These are phyloP conservation scores for Cytospora leucostoma DNA, from an alignment of 2,329 filamentous ascomycete species.

Conservation along the genomic window DNA sequence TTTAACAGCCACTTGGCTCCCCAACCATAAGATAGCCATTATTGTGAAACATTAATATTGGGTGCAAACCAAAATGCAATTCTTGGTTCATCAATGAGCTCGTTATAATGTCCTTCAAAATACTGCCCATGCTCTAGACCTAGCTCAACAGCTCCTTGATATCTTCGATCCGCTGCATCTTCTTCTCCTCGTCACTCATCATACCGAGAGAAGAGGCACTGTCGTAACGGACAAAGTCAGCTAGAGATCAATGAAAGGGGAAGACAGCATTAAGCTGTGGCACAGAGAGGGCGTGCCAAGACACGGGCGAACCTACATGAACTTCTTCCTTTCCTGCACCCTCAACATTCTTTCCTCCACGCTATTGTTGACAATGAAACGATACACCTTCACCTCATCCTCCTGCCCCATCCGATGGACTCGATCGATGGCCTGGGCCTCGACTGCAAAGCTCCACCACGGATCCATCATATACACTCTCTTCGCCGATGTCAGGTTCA, in stretches of 20 bases:
- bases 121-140: background rate
- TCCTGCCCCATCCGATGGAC: conserved; percentile 97
- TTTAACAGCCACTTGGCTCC: background rate
- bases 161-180: conserved; percentile 85
- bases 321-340: conserved; percentile 95
- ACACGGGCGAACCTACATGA: conserved; percentile 66
- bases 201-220: conserved; percentile 94
- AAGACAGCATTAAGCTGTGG: background rate
- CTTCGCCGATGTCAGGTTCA: conserved; percentile 88
- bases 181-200: conserved; percentile 94
- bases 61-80: background rate
- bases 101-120: background rate
- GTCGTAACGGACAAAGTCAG: conserved; percentile 32
- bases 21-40: background rate
- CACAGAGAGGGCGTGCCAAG: background rate
- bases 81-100: background rate
- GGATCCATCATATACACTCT: conserved; percentile 99
- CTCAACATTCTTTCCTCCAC: conserved; percentile 94
- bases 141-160: conserved; percentile 84
- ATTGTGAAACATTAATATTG: background rate
- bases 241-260: background rate
- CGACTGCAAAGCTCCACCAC: conserved; percentile 98
- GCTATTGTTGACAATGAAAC: conserved; percentile 87
- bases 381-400: conserved; percentile 78
- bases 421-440: conserved; percentile 95